Conservation (phyloP, 495 filamentous ascomycete species). For the Penicillium flavigenum region DNA sequence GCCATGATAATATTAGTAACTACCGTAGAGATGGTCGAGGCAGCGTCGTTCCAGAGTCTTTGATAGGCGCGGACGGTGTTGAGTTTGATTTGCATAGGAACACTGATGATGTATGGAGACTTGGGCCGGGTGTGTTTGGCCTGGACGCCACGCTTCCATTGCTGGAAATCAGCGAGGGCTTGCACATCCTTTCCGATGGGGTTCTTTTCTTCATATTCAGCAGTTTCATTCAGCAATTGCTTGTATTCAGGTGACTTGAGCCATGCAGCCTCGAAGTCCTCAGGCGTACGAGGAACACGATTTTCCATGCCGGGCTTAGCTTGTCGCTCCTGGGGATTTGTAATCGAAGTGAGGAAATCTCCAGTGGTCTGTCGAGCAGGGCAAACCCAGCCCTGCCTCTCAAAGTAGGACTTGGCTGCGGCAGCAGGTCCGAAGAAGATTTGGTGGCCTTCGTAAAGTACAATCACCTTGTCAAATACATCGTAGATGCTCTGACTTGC, state of each 20-base stretch:
- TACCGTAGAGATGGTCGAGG: conserved; percentile 64
- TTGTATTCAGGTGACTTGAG: conserved; percentile 48
- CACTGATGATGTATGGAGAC: conserved; percentile 40
- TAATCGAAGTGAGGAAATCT: conserved; percentile 71
- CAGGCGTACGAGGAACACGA: conserved; percentile 63
- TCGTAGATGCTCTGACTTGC: conserved; percentile 78
- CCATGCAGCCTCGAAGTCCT: conserved; percentile 64
- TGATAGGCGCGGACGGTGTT: conserved; percentile 50
- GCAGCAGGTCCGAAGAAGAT: conserved; percentile 60
- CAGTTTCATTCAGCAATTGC: conserved; percentile 47
- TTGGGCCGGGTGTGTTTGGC: conserved; percentile 34
- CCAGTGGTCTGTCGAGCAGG: conserved; percentile 58
- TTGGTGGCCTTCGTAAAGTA: conserved; percentile 61
- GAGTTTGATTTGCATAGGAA: conserved; percentile 44
- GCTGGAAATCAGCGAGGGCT: conserved; percentile 23
- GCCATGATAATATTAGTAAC: conserved; percentile 72
- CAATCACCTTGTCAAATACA: conserved; percentile 56
- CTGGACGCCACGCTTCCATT: conserved; percentile 30
- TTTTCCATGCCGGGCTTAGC: conserved; percentile 58
- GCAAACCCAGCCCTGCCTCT: conserved; percentile 54
- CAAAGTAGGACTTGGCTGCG: conserved; percentile 58
- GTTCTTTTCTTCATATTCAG: conserved; percentile 41
- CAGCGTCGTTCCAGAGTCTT: conserved; percentile 64
- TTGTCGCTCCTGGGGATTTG: conserved; percentile 59
- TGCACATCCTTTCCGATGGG: conserved; percentile 17